Percentiles rank a stretch among this genome's conserved stretches.
Evolutionary conservation across 345 rosid species (phyloP).

Genomic region (Angophora floribunda): DNA sequence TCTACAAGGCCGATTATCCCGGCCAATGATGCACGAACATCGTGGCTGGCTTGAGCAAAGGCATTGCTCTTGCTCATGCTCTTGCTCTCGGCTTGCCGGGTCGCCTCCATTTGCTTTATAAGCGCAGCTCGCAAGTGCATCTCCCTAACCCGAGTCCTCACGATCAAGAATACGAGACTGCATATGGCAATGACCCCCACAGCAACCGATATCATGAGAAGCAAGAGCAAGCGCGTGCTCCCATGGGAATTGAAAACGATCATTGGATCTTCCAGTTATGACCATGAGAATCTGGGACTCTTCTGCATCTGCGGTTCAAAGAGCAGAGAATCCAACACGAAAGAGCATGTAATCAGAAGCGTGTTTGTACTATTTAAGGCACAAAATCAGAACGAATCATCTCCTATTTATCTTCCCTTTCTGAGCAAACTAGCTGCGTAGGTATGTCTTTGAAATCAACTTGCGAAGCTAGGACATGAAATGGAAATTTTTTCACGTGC

Average conservation of each 20-base stretch:
- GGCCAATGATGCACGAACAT: slow-evolving; percentile 57
- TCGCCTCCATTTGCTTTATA: slow-evolving; percentile 71
- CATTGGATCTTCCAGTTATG: slow-evolving; percentile 1
- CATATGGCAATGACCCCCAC: slow-evolving; percentile 6
- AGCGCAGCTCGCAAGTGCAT: slow-evolving; percentile 35
- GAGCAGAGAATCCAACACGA: not conserved
- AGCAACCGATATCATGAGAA: slow-evolving; percentile 12
- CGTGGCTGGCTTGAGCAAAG: slow-evolving; percentile 72
- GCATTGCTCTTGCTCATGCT: slow-evolving; percentile 70
- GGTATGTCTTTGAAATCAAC: not conserved
- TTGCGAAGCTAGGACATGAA: not conserved
- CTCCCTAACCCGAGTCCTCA: slow-evolving; percentile 29
- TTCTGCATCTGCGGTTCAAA: not conserved
- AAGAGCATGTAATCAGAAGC: not conserved
- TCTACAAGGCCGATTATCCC: slow-evolving; percentile 52
- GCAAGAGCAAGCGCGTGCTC: slow-evolving; percentile 7
- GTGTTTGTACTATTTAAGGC: not conserved
- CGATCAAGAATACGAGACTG: slow-evolving; percentile 22
- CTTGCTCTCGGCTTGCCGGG: slow-evolving; percentile 67
- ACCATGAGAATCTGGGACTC: not conserved
- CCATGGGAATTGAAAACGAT: slow-evolving; percentile 2
- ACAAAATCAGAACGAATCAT: not conserved
- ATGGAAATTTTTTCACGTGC: not conserved
- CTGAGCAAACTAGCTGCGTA: not conserved
- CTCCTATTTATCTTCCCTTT: not conserved